Evolutionary conservation across 345 rosid genomes (phyloP).

Genomic region (Kandelia obovata): DNA sequence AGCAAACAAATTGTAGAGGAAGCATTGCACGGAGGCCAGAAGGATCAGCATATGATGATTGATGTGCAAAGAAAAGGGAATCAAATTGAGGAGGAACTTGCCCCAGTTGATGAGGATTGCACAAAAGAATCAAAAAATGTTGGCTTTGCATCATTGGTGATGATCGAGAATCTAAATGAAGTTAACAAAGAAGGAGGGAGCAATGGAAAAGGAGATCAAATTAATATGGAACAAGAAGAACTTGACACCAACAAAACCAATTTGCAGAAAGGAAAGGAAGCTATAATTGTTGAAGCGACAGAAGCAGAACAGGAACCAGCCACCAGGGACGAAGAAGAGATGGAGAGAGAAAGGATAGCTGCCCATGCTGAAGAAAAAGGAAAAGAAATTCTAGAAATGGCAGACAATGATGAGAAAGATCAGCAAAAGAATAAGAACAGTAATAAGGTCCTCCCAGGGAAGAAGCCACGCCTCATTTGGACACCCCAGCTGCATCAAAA

Average conservation of each 20-base stretch:
- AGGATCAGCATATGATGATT: too few relatives aligned
- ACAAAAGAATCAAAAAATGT: neutral
- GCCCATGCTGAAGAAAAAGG: neutral
- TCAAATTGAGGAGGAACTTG: neutral
- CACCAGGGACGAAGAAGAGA: neutral
- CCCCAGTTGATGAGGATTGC: neutral
- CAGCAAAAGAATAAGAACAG: neutral
- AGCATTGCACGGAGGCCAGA: neutral
- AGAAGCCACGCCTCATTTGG: constrained; percentile 29
- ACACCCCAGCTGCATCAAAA: constrained; percentile 36
- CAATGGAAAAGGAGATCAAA: neutral
- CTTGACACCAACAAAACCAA: too few relatives aligned
- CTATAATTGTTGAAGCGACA: too few relatives aligned
- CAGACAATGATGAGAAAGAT: neutral
- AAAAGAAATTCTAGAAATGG: neutral
- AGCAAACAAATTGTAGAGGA: neutral
- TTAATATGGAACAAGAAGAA: neutral
- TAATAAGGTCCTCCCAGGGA: neutral
- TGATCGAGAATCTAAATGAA: neutral
- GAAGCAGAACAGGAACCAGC: too few relatives aligned
- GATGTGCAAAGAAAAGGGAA: neutral
- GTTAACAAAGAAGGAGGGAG: neutral
- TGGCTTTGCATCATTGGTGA: neutral
- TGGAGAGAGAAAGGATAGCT: neutral
- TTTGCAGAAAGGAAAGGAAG: too few relatives aligned